phyloP scores from a whole-genome alignment of 2,329 filamentous ascomycete genomes.

The Colletotrichum higginsianum region DNA sequence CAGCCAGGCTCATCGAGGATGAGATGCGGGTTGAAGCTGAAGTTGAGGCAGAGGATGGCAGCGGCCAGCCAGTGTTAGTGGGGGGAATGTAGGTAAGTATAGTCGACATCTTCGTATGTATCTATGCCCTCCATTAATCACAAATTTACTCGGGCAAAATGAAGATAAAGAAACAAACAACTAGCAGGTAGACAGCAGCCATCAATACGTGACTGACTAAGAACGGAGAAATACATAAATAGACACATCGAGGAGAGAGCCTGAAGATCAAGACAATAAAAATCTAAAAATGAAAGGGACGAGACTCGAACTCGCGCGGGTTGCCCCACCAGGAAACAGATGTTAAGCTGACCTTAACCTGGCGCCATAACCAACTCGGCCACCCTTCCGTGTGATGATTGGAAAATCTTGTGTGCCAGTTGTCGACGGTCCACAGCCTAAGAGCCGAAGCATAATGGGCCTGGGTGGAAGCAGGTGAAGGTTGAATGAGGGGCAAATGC shows the following conservation, averaged over 20 bases:
- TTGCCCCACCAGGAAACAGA: constrained; percentile 43
- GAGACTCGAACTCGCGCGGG: constrained; percentile 30
- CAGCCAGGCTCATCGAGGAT: constrained; percentile 24
- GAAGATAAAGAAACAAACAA: no score
- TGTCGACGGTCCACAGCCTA: accelerated
- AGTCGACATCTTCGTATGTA: not conserved
- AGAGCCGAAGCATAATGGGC: no score
- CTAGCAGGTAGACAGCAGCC: no score
- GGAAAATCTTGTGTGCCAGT: accelerated
- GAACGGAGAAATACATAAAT: no score
- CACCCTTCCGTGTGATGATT: constrained; percentile 31
- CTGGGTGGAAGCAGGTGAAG: no score
- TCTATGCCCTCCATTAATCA: no score
- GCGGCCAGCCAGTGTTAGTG: constrained; percentile 10
- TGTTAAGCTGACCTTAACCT: constrained; percentile 43
- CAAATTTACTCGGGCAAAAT: no score
- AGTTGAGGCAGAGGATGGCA: constrained; percentile 17
- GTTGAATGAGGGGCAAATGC: not conserved
- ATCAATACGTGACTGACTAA: no score
- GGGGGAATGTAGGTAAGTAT: not conserved
- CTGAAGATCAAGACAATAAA: not conserved
- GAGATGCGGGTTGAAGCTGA: constrained; percentile 28
- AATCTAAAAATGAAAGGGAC: constrained; percentile 27
- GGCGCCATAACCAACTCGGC: constrained; percentile 43
- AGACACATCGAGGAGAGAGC: no score